phyloP scores from a whole-genome alignment of 371 early-diverging fungal species.

The Apophysomyces ossiformis region DNA sequence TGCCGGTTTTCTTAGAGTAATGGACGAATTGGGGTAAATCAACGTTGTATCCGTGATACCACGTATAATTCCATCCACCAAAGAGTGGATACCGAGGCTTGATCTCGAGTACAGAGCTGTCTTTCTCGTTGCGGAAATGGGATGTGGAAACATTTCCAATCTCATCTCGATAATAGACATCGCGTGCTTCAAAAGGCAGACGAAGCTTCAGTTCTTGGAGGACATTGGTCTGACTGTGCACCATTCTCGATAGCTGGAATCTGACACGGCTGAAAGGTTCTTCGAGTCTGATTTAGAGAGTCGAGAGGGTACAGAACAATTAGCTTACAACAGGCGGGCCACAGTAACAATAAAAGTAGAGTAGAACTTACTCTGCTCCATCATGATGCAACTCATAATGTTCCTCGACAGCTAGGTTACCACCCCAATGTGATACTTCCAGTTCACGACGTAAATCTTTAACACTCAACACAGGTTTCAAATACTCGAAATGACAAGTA shows the following conservation, averaged over 20 bases:
- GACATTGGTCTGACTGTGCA: conserved; percentile 63
- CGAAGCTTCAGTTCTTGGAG: conserved; percentile 55
- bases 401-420: conserved; percentile 85
- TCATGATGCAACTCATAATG: conserved; percentile 79
- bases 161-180: conserved; percentile 90
- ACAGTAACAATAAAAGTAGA: background rate
- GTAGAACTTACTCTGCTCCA: conserved; percentile 73
- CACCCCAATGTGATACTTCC: conserved; percentile 88
- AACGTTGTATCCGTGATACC: conserved; percentile 90
- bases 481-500: conserved; percentile 67
- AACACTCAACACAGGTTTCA: conserved; percentile 69
- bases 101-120: conserved; percentile 67
- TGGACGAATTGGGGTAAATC: conserved; percentile 62
- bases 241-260: conserved; percentile 52
- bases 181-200: conserved; percentile 72
- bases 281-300: conserved; percentile 58
- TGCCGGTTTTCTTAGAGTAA: conserved; percentile 45
- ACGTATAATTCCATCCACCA: conserved; percentile 96
- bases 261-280: conserved; percentile 79
- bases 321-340: too few species aligned
- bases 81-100: conserved; percentile 91
- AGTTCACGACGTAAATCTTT: conserved; percentile 71
- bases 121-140: conserved; percentile 53
- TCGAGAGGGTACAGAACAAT: background rate
- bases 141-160: conserved; percentile 98